Evolutionary conservation across 78 protist genomes (phyloP).

Genomic region (Dictyostelium capitatum): DNA sequence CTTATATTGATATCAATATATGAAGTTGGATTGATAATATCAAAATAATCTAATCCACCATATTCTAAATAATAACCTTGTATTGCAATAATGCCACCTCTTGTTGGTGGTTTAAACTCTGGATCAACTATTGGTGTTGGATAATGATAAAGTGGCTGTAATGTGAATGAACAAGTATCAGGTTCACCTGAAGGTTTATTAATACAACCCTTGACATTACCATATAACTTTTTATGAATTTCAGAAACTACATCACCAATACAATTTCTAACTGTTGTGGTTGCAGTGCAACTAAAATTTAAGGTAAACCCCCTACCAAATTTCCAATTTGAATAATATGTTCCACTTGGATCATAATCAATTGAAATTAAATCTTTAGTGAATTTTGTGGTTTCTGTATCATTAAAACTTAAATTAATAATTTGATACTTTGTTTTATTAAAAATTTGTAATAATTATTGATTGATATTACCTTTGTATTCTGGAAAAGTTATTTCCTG

Average conservation of each 20-base stretch:
- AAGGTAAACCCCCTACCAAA: neutral
- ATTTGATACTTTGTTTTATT: too few species aligned
- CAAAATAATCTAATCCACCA: too few species aligned
- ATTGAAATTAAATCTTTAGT: neutral
- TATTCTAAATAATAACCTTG: neutral
- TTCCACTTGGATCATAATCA: neutral
- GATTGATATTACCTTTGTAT: too few species aligned
- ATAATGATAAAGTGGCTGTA: neutral
- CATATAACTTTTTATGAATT: neutral
- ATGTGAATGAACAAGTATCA: neutral
- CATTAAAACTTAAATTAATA: too few species aligned
- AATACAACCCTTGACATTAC: neutral
- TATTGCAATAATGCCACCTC: neutral
- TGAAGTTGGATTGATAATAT: neutral
- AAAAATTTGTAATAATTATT: too few species aligned
- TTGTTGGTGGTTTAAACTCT: neutral
- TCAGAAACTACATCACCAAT: neutral
- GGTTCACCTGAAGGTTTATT: neutral
- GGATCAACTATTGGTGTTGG: neutral
- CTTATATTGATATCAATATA: too few species aligned
- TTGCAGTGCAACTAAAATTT: neutral
- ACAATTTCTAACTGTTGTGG: neutral
- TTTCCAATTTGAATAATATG: neutral
- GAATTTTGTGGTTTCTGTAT: neutral
- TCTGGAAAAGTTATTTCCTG: too few species aligned